Conservation (phyloP, 148 eudicot species). For the Amaranthus palmeri region DNA sequence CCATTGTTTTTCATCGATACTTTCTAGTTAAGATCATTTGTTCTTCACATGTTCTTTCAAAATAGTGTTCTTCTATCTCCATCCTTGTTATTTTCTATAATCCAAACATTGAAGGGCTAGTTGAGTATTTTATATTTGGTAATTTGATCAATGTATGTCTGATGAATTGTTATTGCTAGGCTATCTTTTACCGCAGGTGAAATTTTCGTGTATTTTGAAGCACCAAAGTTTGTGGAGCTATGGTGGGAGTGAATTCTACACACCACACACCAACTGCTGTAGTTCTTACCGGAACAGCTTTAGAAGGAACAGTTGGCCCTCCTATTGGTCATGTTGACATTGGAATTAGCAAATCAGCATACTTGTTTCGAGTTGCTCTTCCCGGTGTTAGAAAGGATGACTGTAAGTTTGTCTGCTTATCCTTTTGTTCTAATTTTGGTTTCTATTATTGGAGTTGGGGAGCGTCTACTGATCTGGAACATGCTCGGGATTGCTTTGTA, state of each 20-base stretch:
- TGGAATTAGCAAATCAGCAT: constrained; percentile 59
- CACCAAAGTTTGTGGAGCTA: constrained; percentile 3
- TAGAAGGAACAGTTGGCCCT: constrained; percentile 55
- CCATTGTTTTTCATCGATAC: too few species aligned
- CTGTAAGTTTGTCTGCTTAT: constrained; percentile 31
- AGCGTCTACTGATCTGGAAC: too few species aligned
- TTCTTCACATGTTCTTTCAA: too few species aligned
- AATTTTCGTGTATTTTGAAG: constrained; percentile 3
- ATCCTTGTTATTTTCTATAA: too few species aligned
- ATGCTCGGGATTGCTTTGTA: neutral
- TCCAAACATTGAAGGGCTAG: too few species aligned
- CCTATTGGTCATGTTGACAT: constrained; percentile 77
- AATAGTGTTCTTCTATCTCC: too few species aligned
- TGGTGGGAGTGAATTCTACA: constrained; percentile 27
- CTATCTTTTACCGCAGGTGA: neutral
- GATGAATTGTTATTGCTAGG: constrained; percentile 8
- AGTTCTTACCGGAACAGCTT: constrained; percentile 67
- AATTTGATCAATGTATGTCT: neutral
- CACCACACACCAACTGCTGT: constrained; percentile 17
- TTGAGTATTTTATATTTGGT: neutral
- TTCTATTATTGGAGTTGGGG: neutral
- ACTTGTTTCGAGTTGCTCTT: constrained; percentile 68
- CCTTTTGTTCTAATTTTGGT: neutral
- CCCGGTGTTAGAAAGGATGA: constrained; percentile 85
- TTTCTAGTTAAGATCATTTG: too few species aligned